Base-by-base conservation (phyloP, 345 rosid genomes). In the Boechera divaricarpa region DNA sequence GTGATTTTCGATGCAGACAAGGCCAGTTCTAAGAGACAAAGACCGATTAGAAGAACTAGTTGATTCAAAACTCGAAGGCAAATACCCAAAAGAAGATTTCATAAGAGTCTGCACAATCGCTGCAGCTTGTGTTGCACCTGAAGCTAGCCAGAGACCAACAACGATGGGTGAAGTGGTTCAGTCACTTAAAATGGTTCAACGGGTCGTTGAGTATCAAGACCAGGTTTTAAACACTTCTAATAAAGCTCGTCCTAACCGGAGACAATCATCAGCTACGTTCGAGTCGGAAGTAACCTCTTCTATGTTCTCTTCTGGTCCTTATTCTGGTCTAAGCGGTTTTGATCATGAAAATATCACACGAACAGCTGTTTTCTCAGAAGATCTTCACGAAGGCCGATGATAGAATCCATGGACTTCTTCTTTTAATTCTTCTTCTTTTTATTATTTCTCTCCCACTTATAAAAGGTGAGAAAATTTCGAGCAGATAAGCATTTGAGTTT, bases 121-220 rank as follows among this genome's bases (percentile, higher is more conserved):
- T 5, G 98, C 99, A 15, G 99, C 98, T 63, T 95, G 99, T 75
- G 99, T 95, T 55, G 89, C 99, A 52, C 94, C 98, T 3, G 98
- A 95, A 80, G 93, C 98, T 4, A 95, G 76, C 82, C 98, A 92
- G 72, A 83, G 99, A 79, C 99, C 99, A 18, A n/a, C n/a, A n/a
- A 88, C 98, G 11, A 95, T 92, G 98, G 99, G 99, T 1, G 98
- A 95, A 89, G 99, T 95, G 71, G 98, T 95, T 13, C 99, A 95
- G 79, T 95, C 99, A n/a, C 90, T 95, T 9, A 95, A 95, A 84
- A 95, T 95, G 99, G 98, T 95, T 67, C 99, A 92, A 86, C 86
- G 94, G 0, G 86, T 86, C 0, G 75, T 88, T 2, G 99, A 95
- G 81, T 82, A 87, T 76, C 99, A 89, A 52, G 98, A 95, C 55